Conservation (phyloP, 768 basidiomycete species). For the Tulasnella sp. region DNA sequence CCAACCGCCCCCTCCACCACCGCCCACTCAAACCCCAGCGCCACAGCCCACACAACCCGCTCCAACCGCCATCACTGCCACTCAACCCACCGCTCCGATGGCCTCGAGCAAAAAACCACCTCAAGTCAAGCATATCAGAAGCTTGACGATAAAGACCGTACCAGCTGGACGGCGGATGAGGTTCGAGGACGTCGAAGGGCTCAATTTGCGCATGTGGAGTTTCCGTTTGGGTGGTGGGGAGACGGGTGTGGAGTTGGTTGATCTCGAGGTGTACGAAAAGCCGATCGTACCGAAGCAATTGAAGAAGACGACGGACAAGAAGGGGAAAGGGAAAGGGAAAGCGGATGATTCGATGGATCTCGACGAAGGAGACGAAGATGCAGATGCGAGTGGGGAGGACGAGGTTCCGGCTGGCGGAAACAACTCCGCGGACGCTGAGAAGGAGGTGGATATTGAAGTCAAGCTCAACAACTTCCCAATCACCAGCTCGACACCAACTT, state of each 20-base stretch:
- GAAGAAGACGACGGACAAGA: background rate
- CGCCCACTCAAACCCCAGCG: background rate
- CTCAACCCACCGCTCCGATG: background rate
- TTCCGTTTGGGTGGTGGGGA: constrained; percentile 11
- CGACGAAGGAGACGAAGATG: constrained; percentile 16
- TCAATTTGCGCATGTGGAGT: constrained; percentile 14
- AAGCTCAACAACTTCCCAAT: background rate
- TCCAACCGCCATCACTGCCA: background rate
- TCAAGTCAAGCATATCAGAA: constrained; percentile 9
- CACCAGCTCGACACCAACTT: background rate
- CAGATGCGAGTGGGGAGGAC: constrained; percentile 5
- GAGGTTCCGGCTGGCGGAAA: background rate
- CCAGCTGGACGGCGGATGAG: constrained; percentile 2
- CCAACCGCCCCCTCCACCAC: background rate
- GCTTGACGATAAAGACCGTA: background rate
- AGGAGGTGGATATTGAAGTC: constrained; percentile 11
- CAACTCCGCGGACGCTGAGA: background rate
- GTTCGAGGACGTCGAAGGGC: constrained; percentile 12
- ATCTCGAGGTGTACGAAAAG: constrained; percentile 11
- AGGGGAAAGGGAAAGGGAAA: constrained; percentile 8
- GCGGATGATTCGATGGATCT: constrained; percentile 10
- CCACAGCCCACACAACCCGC: background rate
- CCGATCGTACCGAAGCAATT: background rate
- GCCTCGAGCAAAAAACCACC: background rate
- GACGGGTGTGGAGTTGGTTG: constrained; percentile 13